Evolutionary conservation across 345 rosid species (phyloP), one percentile per base, ranked within the genome.

Genomic region (Eucalyptus leucophloia): DNA sequence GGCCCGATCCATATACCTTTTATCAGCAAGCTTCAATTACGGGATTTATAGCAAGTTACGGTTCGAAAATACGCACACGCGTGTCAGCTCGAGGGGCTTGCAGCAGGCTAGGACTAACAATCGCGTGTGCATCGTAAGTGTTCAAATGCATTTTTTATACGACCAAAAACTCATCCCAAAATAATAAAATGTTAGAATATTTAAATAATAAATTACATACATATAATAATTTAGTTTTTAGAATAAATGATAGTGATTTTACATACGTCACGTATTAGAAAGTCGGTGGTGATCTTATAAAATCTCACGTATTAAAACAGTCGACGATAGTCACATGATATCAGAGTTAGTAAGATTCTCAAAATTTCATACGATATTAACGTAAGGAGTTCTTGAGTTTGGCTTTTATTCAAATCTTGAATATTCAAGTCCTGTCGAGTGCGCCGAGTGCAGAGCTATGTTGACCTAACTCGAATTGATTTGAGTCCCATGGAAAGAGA

Each of bases 251-350:
- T 0, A 2, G 24, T 19, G 5, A 53, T 53, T 21, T 21, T 1
- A 53, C 1, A n/a, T n/a, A n/a, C n/a, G n/a, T 53, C 5, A 8
- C 5, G 0, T 53, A 19, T 53, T 4, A 53, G 1, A 53, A 53
- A 19, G 11, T 53, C 1, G 0, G 26, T 19, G 0, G 0, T 53
- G 8, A 0, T 21, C 5, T 53, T 0, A 53, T 21, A 19, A 3
- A 53, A 53, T 53, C 9, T 53, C 10, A 53, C 4, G 0, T 19
- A 0, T 53, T 3, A 18, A 0, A 53, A 53, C 0, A 53, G 4
- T 51, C 0, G 4, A 18, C 4, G 1, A 53, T 19, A 2, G 1
- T 19, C 5, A 53, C 1, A 21, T 8, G 11, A 53, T 53, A 19
- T 53, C 5, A 53, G 0, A 4, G 5, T 21, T 53, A 0, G 2